Evolutionary conservation across 2,329 filamentous ascomycete genomes (phyloP), one percentile per base, ranked within the genome.

Genomic region (Coniosporium tulheliwenetii): DNA sequence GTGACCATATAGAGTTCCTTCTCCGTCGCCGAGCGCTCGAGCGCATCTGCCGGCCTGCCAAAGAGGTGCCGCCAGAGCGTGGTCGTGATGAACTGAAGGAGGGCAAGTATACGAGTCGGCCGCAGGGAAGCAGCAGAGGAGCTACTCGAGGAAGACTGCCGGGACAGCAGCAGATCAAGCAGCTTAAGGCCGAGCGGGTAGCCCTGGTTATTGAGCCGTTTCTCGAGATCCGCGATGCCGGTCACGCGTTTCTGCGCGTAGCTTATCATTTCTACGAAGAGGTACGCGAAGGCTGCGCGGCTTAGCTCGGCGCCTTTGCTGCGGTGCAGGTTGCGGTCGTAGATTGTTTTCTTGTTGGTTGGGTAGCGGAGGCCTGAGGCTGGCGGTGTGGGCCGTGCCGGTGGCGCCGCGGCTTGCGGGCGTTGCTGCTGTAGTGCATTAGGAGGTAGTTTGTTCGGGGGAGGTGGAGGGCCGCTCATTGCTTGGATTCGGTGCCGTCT

Each of bases 1-100:
- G 87, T 85, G 52, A 98, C 91, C 89, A 98, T 96, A 69, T 96
- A 98, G 67, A 96, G 89, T 51, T 91, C 85, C 8, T 85, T 80
- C 40, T 86, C 89, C 40, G 79, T 75, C 8, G 83, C 79, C 44
- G 79, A 85, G 64, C 91, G 87, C 65, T 98, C 91, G 43, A 98
- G 77, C 13, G 85, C 82, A 64, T 96, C 89, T 26, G 91, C 91
- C 42, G 87, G 80, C 1, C 89, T 81, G 32, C 77, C 79, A 61
- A 98, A 98, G 38, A 98, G 81, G 61, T 93, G 83, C 49, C 81
- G 78, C 83, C 89, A 98, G 41, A 95, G 71, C 41, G 81, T 81
- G 46, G 86, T 85, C 59, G 93, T 91, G 60, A 98, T 91, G 62
- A 96, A 86, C 63, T 95, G 89, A 36, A 98, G 78, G 19, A 98